Base-by-base conservation (phyloP, 345 rosid species). In the Leavenworthia alabamica region DNA sequence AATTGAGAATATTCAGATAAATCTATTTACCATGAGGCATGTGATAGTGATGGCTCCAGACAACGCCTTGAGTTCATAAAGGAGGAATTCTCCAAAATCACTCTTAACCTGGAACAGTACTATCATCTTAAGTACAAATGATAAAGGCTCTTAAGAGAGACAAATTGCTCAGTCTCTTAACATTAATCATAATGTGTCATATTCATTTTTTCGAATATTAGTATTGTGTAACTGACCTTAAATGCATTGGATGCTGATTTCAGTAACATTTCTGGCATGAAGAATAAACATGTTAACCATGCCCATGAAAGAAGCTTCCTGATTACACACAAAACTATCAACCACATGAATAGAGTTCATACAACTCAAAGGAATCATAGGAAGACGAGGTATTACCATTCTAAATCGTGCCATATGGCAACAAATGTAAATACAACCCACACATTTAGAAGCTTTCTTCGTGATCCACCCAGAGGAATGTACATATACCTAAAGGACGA, bases 251-350 rank as follows among this genome's bases (percentile, higher is more conserved):
- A 78, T 36, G 86, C 84, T 57, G 95, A 86, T 76, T 86, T 92
- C 74, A 85, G 66, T 66, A 83, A 40, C 86, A 92, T 78, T 77
- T 92, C 98, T n/a, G 97, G 98, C 35, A 82, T 72, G 73, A 86
- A 92, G 81, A 89, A 86, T 56, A 92, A 78, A 74, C 98, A 89
- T 51, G 97, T 89, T 78, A 92, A 75, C 97, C 98, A 92, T 31
- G 98, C 97, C 98, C 98, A 92, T 17, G 98, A 89, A 53, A 92
- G 82, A 76, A 92, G 98, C 76, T 92, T 92, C 97, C 98, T 92
- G 68, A 23, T 52, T 44, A 14, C 70, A 81, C 51, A 65, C 54
- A 19, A 68, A 77, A 71, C 54, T 68, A 14, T 22, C 49, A 72
- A 35, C 72, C 48, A 69, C 63, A 49, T 61, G 66, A 71, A 31